Evolutionary conservation across 148 eudicot species (phyloP), one percentile per base, ranked within the genome.

Genomic region (Persicaria tinctoria): DNA sequence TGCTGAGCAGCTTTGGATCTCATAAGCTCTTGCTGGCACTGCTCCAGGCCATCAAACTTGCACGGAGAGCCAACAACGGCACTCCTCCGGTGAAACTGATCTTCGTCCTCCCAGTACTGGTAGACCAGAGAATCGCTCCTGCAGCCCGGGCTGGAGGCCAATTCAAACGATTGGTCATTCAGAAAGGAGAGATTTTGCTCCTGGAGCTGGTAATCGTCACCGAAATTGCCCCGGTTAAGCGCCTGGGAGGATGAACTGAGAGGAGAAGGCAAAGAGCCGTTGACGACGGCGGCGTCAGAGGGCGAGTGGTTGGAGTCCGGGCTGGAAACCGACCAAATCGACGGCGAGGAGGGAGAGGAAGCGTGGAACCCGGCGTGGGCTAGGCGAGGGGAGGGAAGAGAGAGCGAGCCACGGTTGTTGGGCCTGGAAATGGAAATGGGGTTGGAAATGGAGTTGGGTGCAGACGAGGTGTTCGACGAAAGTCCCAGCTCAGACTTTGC

Each of bases 221-320:
- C 10, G 16, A 51, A 49, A 73, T 48, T 77, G 16, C 38, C 77
- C n/a, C 77, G 51, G 46, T 60, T 74, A 63, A 44, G 73, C 9
- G 78, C 78, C 11, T 78, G 79, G 23, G 84, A 77, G 8, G 85
- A 82, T 1, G 60, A 16, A 44, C 74, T 56, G 73, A 68, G 62
- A 3, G 84, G 59, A 6, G 84, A 74, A 8, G 81, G 72, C 6
- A 80, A 82, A 64, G 78, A 81, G 74, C 85, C 85, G 38, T 80
- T 87, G 1, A 89, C 90, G 0, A 81, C 89, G 18, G 89, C 88
- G 27, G 87, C 93, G 60, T 86, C 85, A 4, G 97, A 80, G 11
- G 83, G 77, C 6, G 83, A 78, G 49, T 78, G 79, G 32, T 68
- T 27, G 14, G 80, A 70, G 17, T 79, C 81, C 7, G 91, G 91